phyloP scores from a whole-genome alignment of 805 yeast genomes.

The Priceomyces melissophilus region DNA sequence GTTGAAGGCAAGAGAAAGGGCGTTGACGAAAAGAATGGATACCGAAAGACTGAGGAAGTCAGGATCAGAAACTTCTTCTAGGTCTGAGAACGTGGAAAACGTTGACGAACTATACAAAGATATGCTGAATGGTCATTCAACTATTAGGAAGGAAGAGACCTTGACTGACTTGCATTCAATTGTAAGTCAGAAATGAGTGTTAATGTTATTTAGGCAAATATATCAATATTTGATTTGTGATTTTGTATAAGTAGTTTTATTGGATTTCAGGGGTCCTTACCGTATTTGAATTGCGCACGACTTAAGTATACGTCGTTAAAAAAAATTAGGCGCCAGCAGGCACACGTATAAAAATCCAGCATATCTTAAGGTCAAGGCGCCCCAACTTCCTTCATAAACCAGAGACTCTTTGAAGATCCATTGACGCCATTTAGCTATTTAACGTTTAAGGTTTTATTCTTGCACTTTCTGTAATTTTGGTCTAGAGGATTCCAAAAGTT shows the following conservation, averaged over 20 bases:
- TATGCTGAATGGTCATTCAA: conserved; percentile 9
- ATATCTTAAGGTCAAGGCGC: too few relatives aligned
- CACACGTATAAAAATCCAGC: too few relatives aligned
- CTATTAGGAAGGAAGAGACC: conserved; percentile 47
- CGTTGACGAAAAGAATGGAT: conserved; percentile 43
- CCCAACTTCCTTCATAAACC: too few relatives aligned
- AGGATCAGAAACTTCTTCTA: conserved; percentile 10
- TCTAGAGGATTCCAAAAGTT: too few relatives aligned
- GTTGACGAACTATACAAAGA: conserved; percentile 4
- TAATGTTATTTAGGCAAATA: background rate
- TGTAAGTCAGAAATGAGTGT: conserved; percentile 12
- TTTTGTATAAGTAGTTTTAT: too few relatives aligned
- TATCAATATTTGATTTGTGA: background rate
- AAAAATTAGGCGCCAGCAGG: conserved; percentile 4
- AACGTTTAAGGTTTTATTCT: too few relatives aligned
- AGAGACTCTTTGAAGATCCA: too few relatives aligned
- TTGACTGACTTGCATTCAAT: conserved; percentile 49
- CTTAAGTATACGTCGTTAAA: conserved; percentile 1
- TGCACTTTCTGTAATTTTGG: too few relatives aligned
- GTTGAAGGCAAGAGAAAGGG: conserved; percentile 62
- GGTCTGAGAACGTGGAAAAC: conserved; percentile 12
- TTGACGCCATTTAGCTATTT: too few relatives aligned
- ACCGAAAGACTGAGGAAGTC: conserved; percentile 15
- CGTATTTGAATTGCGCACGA: conserved; percentile 2
- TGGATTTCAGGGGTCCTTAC: background rate